Percentiles rank a stretch among this genome's conserved stretches.
These are phyloP conservation scores for Multifurca ochricompacta DNA, from an alignment of 768 basidiomycete genomes.

Conservation along the genomic window DNA sequence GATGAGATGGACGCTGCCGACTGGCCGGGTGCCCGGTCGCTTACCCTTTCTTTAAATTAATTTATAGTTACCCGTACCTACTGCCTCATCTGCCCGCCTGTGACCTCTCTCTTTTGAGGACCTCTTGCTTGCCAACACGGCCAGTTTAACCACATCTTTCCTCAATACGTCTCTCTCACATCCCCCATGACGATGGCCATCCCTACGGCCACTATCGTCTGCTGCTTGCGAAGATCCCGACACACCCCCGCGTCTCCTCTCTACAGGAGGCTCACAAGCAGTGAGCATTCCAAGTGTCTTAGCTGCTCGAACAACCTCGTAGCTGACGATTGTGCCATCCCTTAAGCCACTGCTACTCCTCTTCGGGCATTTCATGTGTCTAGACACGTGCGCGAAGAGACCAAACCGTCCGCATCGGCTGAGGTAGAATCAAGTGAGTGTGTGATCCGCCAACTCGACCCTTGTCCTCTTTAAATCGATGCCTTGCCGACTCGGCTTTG, in stretches of 20 bases:
- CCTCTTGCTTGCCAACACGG: conserved; percentile 3
- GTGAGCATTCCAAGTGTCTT: background rate
- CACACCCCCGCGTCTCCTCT: conserved; percentile 3
- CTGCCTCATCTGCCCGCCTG: too few species aligned
- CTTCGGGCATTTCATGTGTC: conserved; percentile 13
- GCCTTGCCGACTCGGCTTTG: background rate
- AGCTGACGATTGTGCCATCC: background rate
- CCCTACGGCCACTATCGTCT: conserved; percentile 6
- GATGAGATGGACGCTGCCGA: conserved; percentile 7
- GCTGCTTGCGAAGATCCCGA: background rate
- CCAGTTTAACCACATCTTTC: background rate
- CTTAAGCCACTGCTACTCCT: background rate
- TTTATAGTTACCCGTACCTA: background rate
- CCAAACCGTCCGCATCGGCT: background rate
- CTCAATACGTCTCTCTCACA: background rate
- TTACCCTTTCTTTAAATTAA: background rate
- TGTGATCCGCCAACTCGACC: background rate
- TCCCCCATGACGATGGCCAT: conserved; percentile 17
- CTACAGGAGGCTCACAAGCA: background rate
- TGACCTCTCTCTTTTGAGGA: background rate
- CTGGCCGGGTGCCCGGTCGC: background rate
- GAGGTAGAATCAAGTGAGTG: conserved; percentile 15
- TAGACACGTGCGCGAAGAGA: background rate
- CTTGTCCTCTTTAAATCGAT: background rate
- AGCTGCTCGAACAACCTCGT: background rate